A percentile compares a stretch with the other conserved stretches of the same genome.
Evolutionary conservation across 208 protist genomes (phyloP).

Genomic region (Acanthamoeba healyi): DNA sequence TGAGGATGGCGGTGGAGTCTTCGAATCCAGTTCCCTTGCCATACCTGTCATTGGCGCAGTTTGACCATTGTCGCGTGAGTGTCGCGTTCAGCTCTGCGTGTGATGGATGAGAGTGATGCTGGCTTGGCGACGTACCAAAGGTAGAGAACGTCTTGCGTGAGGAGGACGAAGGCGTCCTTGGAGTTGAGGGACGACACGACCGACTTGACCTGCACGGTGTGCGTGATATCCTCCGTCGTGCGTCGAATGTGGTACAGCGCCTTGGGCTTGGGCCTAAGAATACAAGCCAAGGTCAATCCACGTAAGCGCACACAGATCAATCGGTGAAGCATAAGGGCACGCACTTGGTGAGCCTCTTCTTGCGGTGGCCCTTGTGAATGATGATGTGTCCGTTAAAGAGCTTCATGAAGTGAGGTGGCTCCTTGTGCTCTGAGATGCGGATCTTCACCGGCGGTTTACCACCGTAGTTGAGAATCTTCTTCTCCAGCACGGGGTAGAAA

Average conservation of each 20-base stretch:
- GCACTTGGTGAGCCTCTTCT: conserved; percentile 15
- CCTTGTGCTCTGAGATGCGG: conserved; percentile 69
- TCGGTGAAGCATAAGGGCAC: neutral
- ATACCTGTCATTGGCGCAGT: neutral
- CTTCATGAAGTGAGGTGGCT: conserved; percentile 64
- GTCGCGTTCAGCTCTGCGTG: neutral
- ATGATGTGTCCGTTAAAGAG: conserved; percentile 66
- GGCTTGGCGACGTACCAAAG: conserved; percentile 28
- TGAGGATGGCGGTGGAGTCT: conserved; percentile 13
- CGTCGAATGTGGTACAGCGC: conserved; percentile 76
- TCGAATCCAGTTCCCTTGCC: conserved; percentile 26
- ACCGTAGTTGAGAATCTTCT: conserved; percentile 40
- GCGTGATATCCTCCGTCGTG: neutral
- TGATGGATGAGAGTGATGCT: neutral
- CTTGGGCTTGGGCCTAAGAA: neutral
- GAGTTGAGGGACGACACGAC: conserved; percentile 64
- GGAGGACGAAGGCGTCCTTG: conserved; percentile 76
- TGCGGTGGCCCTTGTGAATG: neutral
- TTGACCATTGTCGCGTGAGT: too few relatives aligned
- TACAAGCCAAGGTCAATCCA: too few relatives aligned
- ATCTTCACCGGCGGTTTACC: conserved; percentile 59
- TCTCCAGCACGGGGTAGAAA: conserved; percentile 47
- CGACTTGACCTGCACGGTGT: neutral
- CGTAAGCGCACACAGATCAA: too few relatives aligned
- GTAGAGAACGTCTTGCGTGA: neutral